Conservation (phyloP, 441 rosid species). For the Melianthus villosus region DNA sequence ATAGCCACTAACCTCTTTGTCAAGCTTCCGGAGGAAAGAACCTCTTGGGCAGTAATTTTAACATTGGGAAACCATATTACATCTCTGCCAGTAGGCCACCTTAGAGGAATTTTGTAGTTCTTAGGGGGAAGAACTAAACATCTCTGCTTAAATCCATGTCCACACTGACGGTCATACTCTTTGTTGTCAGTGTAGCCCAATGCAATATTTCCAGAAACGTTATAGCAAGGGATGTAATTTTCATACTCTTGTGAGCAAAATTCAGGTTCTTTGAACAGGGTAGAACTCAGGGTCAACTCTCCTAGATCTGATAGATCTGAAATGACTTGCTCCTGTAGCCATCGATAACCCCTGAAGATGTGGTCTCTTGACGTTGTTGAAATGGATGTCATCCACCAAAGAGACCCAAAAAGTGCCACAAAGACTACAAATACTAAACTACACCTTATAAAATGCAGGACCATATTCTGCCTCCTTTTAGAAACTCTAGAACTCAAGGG, state of each 20-base stretch:
- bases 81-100: slow-evolving; percentile 98
- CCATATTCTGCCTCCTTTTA: slow-evolving; percentile 45
- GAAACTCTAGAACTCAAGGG: slow-evolving; percentile 31
- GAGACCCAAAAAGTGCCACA: slow-evolving; percentile 62
- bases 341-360: slow-evolving; percentile 55
- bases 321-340: slow-evolving; percentile 84
- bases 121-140: slow-evolving; percentile 64
- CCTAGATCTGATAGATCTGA: slow-evolving; percentile 85
- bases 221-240: slow-evolving; percentile 77
- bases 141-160: slow-evolving; percentile 29
- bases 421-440: slow-evolving; percentile 57
- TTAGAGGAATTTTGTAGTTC: slow-evolving; percentile 71
- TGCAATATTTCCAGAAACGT: slow-evolving; percentile 43
- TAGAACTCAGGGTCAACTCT: slow-evolving; percentile 67
- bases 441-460: slow-evolving; percentile 43
- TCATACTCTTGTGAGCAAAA: slow-evolving; percentile 55
- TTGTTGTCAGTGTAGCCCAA: slow-evolving; percentile 33
- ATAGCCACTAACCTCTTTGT: slow-evolving; percentile 54
- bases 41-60: slow-evolving; percentile 78
- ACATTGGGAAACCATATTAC: slow-evolving; percentile 87
- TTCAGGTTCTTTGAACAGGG: slow-evolving; percentile 61
- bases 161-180: slow-evolving; percentile 56
- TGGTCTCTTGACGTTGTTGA: slow-evolving; percentile 61
- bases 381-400: slow-evolving; percentile 84
- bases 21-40: slow-evolving; percentile 84